Evolutionary conservation across 2,329 filamentous ascomycete genomes (phyloP), one percentile per base, ranked within the genome.

Genomic region (Sphaerulina musiva): DNA sequence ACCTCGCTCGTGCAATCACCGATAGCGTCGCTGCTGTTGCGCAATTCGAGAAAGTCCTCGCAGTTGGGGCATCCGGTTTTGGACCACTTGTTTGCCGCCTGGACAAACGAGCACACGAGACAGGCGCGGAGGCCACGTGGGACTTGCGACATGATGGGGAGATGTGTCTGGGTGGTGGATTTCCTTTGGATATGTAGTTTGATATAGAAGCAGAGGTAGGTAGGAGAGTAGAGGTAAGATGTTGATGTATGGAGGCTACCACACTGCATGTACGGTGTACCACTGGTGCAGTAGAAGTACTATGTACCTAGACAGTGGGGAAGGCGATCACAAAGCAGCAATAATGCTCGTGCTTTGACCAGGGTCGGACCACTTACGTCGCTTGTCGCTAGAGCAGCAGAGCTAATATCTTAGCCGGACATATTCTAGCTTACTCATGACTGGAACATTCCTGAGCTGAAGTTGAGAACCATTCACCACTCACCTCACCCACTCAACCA

Each of bases 51-150:
- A 72, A 95, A 88, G 47, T 87, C 83, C 69, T 96, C 92, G 80
- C 93, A 98, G 78, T 98, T 98, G 58, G 93, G 93, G 70, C 93
- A 98, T 63, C 93, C 93, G 68, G 87, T 80, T 66, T 83, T 81
- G 66, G 85, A 80, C 79, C 98, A 98, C 71, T 88, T 86, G 86
- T 92, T 68, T 32, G 59, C 45, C 38, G 87, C 85, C 78, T 92
- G 89, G 61, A 97, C 89, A 69, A 97, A 87, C 51, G 89, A 92
- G 82, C 93, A 98, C 64, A 97, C 89, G 90, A 98, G 96, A 79
- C 93, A 98, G 67, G 93, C 93, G 73, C 93, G 91, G 63, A 95
- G 81, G 70, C 88, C 85, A 73, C 91, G 88, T 76, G 59, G 57
- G n/a, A 62, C 55, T 71, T 83, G 86, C 53, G 78, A 75, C 63